Evolutionary conservation across 2,329 filamentous ascomycete genomes (phyloP).

Genomic region (Lecanicillium sp.): DNA sequence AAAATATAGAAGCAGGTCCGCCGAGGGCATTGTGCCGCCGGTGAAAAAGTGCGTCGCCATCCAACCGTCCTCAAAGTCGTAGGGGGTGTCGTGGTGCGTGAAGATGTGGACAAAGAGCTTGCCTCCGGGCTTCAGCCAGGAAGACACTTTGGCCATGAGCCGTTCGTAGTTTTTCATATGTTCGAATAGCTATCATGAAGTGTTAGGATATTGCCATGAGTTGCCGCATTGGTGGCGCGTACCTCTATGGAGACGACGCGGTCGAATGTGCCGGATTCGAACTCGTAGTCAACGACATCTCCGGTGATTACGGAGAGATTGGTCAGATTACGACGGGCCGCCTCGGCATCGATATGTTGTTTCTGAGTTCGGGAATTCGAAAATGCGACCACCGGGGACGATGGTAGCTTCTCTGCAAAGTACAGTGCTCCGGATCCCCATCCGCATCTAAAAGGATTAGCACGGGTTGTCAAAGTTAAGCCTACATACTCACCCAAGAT

Average conservation of each 20-base stretch:
- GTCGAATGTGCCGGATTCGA: slow-evolving; percentile 50
- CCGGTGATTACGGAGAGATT: slow-evolving; percentile 61
- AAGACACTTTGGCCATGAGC: slow-evolving; percentile 55
- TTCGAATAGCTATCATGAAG: slow-evolving; percentile 65
- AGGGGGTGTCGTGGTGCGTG: slow-evolving; percentile 55
- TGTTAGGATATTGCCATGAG: no score
- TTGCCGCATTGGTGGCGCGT: no score
- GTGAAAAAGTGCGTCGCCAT: slow-evolving; percentile 70
- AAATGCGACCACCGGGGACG: slow-evolving; percentile 56
- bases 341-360: slow-evolving; percentile 54
- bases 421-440: slow-evolving; percentile 61
- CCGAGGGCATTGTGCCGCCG: slow-evolving; percentile 63
- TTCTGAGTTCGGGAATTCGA: slow-evolving; percentile 65
- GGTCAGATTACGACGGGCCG: slow-evolving; percentile 43
- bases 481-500: slow-evolving; percentile 43
- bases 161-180: slow-evolving; percentile 71
- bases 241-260: slow-evolving; percentile 58
- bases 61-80: slow-evolving; percentile 66
- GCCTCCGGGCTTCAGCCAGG: slow-evolving; percentile 52
- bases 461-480: not conserved
- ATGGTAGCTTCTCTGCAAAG: slow-evolving; percentile 57
- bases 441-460: slow-evolving; percentile 44
- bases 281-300: slow-evolving; percentile 59
- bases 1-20: slow-evolving; percentile 60
- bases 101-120: slow-evolving; percentile 67